Conservation (phyloP, 345 rosid species). For the Moringa oleifera region DNA sequence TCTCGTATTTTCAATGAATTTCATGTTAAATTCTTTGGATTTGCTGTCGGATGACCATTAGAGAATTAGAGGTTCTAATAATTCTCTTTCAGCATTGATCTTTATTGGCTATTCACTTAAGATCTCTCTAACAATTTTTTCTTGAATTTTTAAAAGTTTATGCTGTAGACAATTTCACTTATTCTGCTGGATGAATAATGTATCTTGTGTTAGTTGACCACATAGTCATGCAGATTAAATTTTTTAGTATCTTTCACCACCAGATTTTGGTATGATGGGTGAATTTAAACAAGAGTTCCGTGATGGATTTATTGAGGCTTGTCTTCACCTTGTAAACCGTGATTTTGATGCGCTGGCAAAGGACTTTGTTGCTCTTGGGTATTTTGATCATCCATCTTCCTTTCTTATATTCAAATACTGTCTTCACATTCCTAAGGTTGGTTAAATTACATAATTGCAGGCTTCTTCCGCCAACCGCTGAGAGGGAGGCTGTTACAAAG, state of each 20-base stretch:
- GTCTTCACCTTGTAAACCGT: conserved; percentile 95
- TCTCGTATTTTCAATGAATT: too few species aligned
- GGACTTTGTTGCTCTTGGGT: conserved; percentile 96
- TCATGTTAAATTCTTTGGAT: too few species aligned
- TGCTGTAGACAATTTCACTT: neutral
- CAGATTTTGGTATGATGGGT: conserved; percentile 99
- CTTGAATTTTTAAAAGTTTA: neutral
- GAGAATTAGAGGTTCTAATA: too few species aligned
- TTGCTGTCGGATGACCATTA: too few species aligned
- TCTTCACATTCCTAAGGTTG: conserved; percentile 1
- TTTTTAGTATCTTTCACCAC: conserved; percentile 22
- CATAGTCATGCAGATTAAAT: conserved; percentile 21
- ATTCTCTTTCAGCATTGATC: neutral
- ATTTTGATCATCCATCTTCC: conserved; percentile 27
- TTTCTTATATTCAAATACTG: conserved; percentile 10
- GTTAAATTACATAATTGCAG: conserved; percentile 27
- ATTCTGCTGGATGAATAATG: conserved; percentile 5
- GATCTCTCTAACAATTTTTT: too few species aligned
- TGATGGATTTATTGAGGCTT: conserved; percentile 89
- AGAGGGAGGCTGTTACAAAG: conserved; percentile 70
- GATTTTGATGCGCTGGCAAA: conserved; percentile 79
- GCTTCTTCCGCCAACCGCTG: conserved; percentile 88
- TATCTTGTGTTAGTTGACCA: conserved; percentile 7
- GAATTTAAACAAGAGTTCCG: conserved; percentile 90
- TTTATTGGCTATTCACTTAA: neutral